A percentile compares a stretch with the other conserved stretches of the same genome.
These are phyloP conservation scores for Globisporangium emineosum DNA, from an alignment of 352 stramenopile genomes.

Conservation along the genomic window DNA sequence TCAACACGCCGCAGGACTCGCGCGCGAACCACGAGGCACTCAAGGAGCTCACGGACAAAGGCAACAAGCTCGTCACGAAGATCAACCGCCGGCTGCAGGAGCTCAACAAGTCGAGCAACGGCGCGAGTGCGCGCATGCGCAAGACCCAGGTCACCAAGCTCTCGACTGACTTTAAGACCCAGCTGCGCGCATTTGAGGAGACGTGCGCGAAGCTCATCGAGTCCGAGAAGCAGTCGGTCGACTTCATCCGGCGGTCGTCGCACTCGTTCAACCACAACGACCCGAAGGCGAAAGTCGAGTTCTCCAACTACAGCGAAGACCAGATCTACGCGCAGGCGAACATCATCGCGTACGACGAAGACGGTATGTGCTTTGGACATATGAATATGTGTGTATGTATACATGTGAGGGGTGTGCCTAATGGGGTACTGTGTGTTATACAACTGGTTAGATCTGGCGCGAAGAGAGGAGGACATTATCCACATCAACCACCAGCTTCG, in stretches of 20 bases:
- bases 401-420: not conserved
- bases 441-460: slow-evolving; percentile 52
- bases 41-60: slow-evolving; percentile 79
- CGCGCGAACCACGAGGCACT: slow-evolving; percentile 79
- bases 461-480: slow-evolving; percentile 83
- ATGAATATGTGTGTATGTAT: slow-evolving; percentile 1
- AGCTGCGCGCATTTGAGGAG: slow-evolving; percentile 71
- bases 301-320: slow-evolving; percentile 85
- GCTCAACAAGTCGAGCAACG: slow-evolving; percentile 57
- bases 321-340: slow-evolving; percentile 88
- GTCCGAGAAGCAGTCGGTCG: slow-evolving; percentile 69
- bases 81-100: slow-evolving; percentile 77
- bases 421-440: not conserved
- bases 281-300: slow-evolving; percentile 31
- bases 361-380: slow-evolving; percentile 40
- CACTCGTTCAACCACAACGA: slow-evolving; percentile 56
- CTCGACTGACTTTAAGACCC: slow-evolving; percentile 82
- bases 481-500: slow-evolving; percentile 87
- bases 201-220: slow-evolving; percentile 68
- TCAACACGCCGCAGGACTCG: slow-evolving; percentile 80
- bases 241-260: slow-evolving; percentile 79
- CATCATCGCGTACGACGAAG: slow-evolving; percentile 81
- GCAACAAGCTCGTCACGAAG: slow-evolving; percentile 76
- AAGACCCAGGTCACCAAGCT: slow-evolving; percentile 81
- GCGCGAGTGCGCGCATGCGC: slow-evolving; percentile 40